A percentile compares a stretch with the other conserved stretches of the same genome.
Evolutionary conservation across 805 yeast genomes (phyloP).

Genomic region (Pichia paraexigua): DNA sequence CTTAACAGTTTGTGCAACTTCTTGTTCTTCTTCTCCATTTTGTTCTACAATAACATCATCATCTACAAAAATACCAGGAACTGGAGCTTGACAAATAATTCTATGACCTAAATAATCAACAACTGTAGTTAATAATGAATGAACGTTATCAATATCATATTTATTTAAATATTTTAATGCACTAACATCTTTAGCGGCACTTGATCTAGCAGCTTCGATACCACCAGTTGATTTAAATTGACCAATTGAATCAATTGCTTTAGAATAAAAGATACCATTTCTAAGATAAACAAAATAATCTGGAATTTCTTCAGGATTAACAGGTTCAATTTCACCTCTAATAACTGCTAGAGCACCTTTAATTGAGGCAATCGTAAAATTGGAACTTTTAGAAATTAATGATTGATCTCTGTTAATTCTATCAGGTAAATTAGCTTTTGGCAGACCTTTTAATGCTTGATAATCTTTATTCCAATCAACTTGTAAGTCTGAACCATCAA

Average conservation of each 20-base stretch:
- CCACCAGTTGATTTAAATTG: conserved; percentile 65
- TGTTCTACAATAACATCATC: conserved; percentile 35
- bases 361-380: conserved; percentile 68
- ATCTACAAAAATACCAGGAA: conserved; percentile 70
- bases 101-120: conserved; percentile 89
- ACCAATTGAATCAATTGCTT: conserved; percentile 63
- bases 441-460: conserved; percentile 73
- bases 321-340: conserved; percentile 63
- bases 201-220: conserved; percentile 75
- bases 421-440: conserved; percentile 45
- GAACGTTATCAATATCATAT: conserved; percentile 53
- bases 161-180: conserved; percentile 64
- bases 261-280: conserved; percentile 82
- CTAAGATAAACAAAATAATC: conserved; percentile 62
- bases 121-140: conserved; percentile 71
- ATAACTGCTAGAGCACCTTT: conserved; percentile 73
- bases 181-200: conserved; percentile 69
- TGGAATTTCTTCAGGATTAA: conserved; percentile 69
- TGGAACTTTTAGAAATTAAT: conserved; percentile 61
- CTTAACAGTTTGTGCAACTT: conserved; percentile 42
- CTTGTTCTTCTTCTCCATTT: conserved; percentile 21
- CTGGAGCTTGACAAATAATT: conserved; percentile 87
- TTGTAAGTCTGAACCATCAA: conserved; percentile 47
- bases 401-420: conserved; percentile 70
- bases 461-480: conserved; percentile 90